These are phyloP conservation scores for Cynara cardunculus DNA, from an alignment of 129 eudicot genomes.

Conservation along the genomic window DNA sequence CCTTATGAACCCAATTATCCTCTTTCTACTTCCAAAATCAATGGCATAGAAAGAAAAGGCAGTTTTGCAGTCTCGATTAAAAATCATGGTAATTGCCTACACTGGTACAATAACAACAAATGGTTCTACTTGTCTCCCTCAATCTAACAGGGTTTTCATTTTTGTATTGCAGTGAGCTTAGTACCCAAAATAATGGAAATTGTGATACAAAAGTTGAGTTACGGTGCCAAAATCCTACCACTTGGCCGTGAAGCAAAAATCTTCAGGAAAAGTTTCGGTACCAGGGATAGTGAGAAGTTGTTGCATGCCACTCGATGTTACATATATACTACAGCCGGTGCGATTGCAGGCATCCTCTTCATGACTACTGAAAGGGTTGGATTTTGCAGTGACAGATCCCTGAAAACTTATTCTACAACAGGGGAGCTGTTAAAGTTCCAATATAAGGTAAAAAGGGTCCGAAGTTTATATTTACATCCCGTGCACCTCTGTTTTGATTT, in stretches of 20 bases:
- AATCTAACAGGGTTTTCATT: background rate
- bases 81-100: background rate
- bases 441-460: slow-evolving; percentile 12
- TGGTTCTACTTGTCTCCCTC: background rate
- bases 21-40: slow-evolving; percentile 3
- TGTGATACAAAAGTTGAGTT: slow-evolving; percentile 35
- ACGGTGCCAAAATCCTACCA: slow-evolving; percentile 26
- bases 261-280: slow-evolving; percentile 29
- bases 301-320: slow-evolving; percentile 32
- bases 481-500: background rate
- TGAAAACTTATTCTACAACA: slow-evolving; percentile 33
- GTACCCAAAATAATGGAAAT: slow-evolving; percentile 34
- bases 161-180: slow-evolving; percentile 24
- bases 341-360: slow-evolving; percentile 37
- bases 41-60: slow-evolving; percentile 6
- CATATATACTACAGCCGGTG: slow-evolving; percentile 38
- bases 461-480: too few relatives aligned
- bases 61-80: slow-evolving; percentile 6
- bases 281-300: slow-evolving; percentile 22
- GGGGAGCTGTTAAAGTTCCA: slow-evolving; percentile 31
- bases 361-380: slow-evolving; percentile 38
- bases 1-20: slow-evolving; percentile 13
- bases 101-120: too few relatives aligned
- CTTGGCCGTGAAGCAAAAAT: background rate
- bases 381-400: slow-evolving; percentile 30